Evolutionary conservation across 495 filamentous ascomycete genomes (phyloP), one percentile per base, ranked within the genome.

Genomic region (Elaphomyces granulatus): DNA sequence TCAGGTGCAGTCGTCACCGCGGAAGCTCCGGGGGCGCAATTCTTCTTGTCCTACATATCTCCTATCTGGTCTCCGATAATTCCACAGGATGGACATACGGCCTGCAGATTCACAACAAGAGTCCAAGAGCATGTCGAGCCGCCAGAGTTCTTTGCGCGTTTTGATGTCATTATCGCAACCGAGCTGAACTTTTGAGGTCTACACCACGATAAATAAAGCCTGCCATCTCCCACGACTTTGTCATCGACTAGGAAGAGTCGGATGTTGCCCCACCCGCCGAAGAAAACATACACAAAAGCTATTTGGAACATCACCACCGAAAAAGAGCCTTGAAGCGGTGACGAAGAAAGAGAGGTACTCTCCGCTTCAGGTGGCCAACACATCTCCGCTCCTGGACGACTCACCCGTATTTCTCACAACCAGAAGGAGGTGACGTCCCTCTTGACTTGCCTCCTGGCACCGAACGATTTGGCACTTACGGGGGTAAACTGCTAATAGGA

Each of bases 391-490:
- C 1, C 78, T 83, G 0, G 54, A 67, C 12, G 82, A 86, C 76
- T 77, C 46, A 65, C 73, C 12, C 70, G 68, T 28, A 72, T 74
- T 17, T 64, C 72, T 30, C 74, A 85, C 30, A 74, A 78, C 32
- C 70, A 83, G 35, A 74, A 71, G 45, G 74, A 79, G 48, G 83
- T 94, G 4, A 78, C 84, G 0, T 83, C 86, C 0, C 67, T 90
- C 0, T 70, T 94, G 2, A 78, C 78, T 35, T 92, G 85, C 49
- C 66, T 93, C 14, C 78, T 83, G 37, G 81, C 83, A 6, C 61
- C 90, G 1, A 92, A 83, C 82, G 80, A 83, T 38, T 93, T 83
- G n/a, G n/a, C n/a, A n/a, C n/a, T n/a, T n/a, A n/a, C n/a, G n/a
- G n/a, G n/a, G n/a, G n/a, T n/a, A n/a, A n/a, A n/a, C n/a, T n/a